Evolutionary conservation across 2,329 filamentous ascomycete species (phyloP).

Genomic region (Aspergillus chevalieri): DNA sequence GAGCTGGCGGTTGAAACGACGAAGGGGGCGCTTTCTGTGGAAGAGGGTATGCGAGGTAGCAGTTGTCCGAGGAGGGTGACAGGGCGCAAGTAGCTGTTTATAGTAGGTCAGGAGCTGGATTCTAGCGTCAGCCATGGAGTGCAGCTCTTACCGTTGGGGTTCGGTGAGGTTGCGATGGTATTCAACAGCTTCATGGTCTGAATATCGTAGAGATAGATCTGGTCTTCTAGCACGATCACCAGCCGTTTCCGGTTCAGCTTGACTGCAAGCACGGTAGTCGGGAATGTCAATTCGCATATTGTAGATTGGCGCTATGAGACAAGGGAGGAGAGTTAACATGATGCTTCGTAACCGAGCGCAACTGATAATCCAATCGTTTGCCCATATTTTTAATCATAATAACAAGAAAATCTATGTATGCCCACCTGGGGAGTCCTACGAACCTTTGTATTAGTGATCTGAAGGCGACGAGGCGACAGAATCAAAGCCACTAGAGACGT

Average conservation of each 20-base stretch:
- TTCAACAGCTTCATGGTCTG: constrained; percentile 95
- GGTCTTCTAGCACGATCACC: constrained; percentile 87
- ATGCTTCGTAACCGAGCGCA: background rate
- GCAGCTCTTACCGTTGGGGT: constrained; percentile 59
- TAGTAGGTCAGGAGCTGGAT: constrained; percentile 8
- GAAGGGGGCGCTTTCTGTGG: constrained; percentile 57
- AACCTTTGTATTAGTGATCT: constrained; percentile 97
- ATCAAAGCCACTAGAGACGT: constrained; percentile 93
- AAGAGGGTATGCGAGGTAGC: constrained; percentile 89
- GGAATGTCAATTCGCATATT: constrained; percentile 98
- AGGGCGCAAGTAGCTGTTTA: constrained; percentile 74
- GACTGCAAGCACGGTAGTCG: constrained; percentile 89
- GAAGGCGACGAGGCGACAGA: constrained; percentile 80
- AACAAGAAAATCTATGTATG: background rate
- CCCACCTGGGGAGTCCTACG: constrained; percentile 16
- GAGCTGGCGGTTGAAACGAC: constrained; percentile 59
- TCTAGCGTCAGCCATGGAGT: background rate
- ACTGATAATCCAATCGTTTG: background rate
- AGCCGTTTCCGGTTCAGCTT: constrained; percentile 90
- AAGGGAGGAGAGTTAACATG: constrained; percentile 8
- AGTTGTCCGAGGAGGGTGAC: constrained; percentile 90
- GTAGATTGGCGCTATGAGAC: constrained; percentile 60
- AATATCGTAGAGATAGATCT: constrained; percentile 98
- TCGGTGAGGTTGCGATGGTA: constrained; percentile 89
- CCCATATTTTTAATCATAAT: background rate